phyloP scores from a whole-genome alignment of 129 eudicot species.

The Saposhnikovia divaricata region DNA sequence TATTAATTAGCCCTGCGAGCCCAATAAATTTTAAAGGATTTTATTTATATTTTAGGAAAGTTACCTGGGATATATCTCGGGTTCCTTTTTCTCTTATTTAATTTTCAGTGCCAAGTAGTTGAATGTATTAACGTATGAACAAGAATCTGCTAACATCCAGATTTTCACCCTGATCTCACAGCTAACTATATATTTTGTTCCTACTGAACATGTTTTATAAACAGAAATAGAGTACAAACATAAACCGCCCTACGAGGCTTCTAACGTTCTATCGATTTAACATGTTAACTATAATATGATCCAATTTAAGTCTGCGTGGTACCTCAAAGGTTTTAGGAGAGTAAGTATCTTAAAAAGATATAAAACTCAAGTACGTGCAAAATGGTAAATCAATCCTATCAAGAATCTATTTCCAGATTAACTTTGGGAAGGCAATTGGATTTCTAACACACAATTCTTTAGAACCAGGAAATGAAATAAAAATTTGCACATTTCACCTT shows the following conservation, averaged over 20 bases:
- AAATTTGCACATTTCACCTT: conserved; percentile 25
- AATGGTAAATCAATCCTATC: not conserved
- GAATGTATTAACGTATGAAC: not conserved
- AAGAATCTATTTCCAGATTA: not conserved
- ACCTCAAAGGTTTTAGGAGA: not conserved
- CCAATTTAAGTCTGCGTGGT: not conserved
- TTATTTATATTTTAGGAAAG: too few species aligned
- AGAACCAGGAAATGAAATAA: not conserved
- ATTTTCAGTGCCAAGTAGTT: not conserved
- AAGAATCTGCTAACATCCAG: not conserved
- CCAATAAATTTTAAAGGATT: too few species aligned
- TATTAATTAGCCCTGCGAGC: too few species aligned
- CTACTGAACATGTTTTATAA: not conserved
- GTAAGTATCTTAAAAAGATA: not conserved
- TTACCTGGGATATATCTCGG: too few species aligned
- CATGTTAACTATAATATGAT: not conserved
- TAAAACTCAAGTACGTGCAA: not conserved
- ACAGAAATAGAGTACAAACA: not conserved
- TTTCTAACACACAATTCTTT: not conserved
- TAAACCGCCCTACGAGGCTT: not conserved
- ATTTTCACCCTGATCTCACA: not conserved
- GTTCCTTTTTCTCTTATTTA: too few species aligned
- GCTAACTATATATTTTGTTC: not conserved
- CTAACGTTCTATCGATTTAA: not conserved
- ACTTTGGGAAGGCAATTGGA: not conserved